Evolutionary conservation across 2,329 filamentous ascomycete genomes (phyloP), one percentile per base, ranked within the genome.

Genomic region (Hymenoscyphus salicellus): DNA sequence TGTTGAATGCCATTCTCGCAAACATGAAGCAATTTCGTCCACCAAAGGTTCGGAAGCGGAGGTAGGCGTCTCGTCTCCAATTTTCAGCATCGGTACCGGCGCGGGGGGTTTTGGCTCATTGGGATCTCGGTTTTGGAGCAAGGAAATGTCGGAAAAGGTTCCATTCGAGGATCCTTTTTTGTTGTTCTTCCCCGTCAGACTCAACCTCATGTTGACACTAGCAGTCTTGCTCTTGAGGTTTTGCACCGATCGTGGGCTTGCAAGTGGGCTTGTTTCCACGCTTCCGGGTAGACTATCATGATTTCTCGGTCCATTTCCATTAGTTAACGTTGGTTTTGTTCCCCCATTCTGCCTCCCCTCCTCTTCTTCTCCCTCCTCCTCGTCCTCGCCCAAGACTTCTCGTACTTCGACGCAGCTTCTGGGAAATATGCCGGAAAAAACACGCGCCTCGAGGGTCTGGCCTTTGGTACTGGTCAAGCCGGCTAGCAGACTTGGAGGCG

Each of bases 371-470:
- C 79, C 79, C 2, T 73, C 75, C 14, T 84, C 81, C 62, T 90
- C 88, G 5, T 82, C 80, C 66, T 94, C 92, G 66, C 91, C 93
- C 41, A 99, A 84, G 62, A 97, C 88, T 79, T 99, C 95, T 70
- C 94, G 88, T 65, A 99, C 89, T 78, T 99, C 93, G 64, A 99
- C 94, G 73, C 94, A 99, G 76, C 89, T 95, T 70, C 91, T 86
- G 11, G 95, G 95, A 75, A 99, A 99, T 73, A 99, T 96, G 72
- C 95, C 95, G n/a, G 93, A 97, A 76, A 98, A 99, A 65, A 99
- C 95, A 69, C 95, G 88, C 65, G 94, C 93, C 79, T 98, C 94
- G 36, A 98, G 87, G 0, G 93, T 96, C 77, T 97, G 92, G 58
- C 95, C 94, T 77, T 93, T 94, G 73, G 90, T 88, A 67, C 90